Evolutionary conservation across 768 basidiomycete species (phyloP), one percentile per base, ranked within the genome.

Genomic region (Tephrocybe rancida): DNA sequence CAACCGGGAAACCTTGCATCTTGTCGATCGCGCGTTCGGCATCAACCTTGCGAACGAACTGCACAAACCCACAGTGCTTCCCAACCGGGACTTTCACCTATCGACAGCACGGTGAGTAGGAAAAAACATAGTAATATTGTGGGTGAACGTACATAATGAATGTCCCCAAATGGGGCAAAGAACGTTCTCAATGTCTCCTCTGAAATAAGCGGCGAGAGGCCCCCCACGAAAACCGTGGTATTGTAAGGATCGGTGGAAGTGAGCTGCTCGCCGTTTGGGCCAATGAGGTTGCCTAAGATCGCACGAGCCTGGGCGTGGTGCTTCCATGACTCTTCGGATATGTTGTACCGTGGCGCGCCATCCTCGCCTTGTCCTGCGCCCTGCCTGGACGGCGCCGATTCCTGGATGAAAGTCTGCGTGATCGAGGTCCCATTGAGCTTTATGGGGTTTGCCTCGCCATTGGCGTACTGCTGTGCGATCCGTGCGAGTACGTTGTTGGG

Each of bases 21-120:
- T 92, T 93, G 72, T 94, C 90, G 56, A 97, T 97, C 8, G 94
- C 93, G 32, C 83, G 79, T 69, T 95, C 93, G 10, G 95, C 95
- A 70, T 97, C 95, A 9, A 83, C 84, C 70, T 96, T 94, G 59
- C 87, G 82, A 24, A 96, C 90, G 63, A 93, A 97, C 71, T 97
- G 95, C 41, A 97, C 95, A 64, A 97, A 97, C 1, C 95, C 95
- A 62, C 95, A 97, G 59, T 95, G 91, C 65, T 96, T 96, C 46
- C 92, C 93, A 39, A 92, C 88, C 10, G 95, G 95, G n/a, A 97
- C 94, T 70, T 95, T 96, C 65, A 96, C 94, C 91, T 92, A 60
- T 39, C 57, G 41, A 56, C 35, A 35, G 32, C 42, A 51, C 22
- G 26, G 54, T 62, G 37, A 65, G 52, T 24, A 48, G 16, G 64